Conservation (phyloP, 768 basidiomycete species). For the Stropharia rugosoannulata region DNA sequence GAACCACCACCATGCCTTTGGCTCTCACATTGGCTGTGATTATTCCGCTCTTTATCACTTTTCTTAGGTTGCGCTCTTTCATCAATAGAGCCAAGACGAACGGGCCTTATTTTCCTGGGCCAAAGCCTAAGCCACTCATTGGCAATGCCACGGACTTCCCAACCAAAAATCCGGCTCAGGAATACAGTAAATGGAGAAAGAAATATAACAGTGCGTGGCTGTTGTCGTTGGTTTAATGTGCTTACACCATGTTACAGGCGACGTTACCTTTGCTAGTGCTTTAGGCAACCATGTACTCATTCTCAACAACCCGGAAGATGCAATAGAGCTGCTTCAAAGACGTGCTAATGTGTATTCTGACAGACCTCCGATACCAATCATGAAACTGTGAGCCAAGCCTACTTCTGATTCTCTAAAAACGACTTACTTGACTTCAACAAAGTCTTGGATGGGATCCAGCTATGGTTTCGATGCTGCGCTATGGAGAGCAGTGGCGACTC, state of each 20-base stretch:
- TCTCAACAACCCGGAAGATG: conserved; percentile 12
- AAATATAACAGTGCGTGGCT: conserved; percentile 14
- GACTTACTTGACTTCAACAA: too few relatives aligned
- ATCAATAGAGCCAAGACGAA: background rate
- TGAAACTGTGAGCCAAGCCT: background rate
- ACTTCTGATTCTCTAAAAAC: background rate
- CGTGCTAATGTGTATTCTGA: conserved; percentile 4
- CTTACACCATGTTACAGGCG: background rate
- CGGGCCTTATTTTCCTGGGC: conserved; percentile 18
- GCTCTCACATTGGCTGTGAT: too few relatives aligned
- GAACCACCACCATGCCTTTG: too few relatives aligned
- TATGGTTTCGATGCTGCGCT: background rate
- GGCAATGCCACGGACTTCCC: conserved; percentile 21
- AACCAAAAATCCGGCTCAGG: background rate
- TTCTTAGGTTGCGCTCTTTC: background rate
- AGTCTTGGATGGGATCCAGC: background rate
- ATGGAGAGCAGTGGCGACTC: background rate
- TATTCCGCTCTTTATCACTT: too few relatives aligned
- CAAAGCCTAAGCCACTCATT: conserved; percentile 6
- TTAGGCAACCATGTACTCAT: conserved; percentile 14
- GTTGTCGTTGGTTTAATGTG: too few relatives aligned
- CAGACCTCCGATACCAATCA: background rate
- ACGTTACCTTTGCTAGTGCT: conserved; percentile 11
- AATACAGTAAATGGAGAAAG: conserved; percentile 16
- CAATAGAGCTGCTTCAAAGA: conserved; percentile 2